Base-by-base conservation (phyloP, 805 yeast species). In the Zygotorulaspora florentina region DNA sequence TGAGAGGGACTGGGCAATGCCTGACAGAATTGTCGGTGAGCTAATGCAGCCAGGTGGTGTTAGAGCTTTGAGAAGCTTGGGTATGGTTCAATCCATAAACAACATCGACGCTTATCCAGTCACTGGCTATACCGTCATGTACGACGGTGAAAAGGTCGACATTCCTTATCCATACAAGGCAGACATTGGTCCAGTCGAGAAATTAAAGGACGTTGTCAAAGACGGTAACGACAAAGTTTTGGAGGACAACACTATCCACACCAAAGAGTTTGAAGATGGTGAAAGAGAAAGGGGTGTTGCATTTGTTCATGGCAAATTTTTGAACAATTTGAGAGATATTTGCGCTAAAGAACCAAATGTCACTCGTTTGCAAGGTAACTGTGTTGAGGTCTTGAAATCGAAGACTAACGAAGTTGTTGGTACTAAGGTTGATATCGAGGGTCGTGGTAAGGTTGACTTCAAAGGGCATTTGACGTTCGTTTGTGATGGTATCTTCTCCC, bases 11-110 rank as follows among this genome's bases (percentile, higher is more conserved):
- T 87, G 96, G 87, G 66, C 79, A 16, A 85, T 80, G 64, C 99
- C 99, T 1, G 96, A 93, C 66, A 76, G 99, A 55, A 93, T 93
- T 46, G 98, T 93, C 27, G 99, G 99, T 34, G 99, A 93, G 65
- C 75, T 93, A 59, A 75, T 93, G 76, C 99, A 93, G 67, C 99
- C 99, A 3, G 90, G 88, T 29, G 99, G 99, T n/a, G 69, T 93
- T 25, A 80, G 84, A 62, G 91, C 96, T 1, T 71, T 93, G 46
- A 73, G 75, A 54, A 83, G 87, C 54, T 70, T 93, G 27, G 98
- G 96, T 4, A 81, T 93, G 88, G 76, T 77, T 15, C 79, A 80
- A 52, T 83, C 70, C 15, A 61, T 66, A 39, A 65, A 65, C 49
- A 56, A 60, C 39, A 66, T 66, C 28, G 90, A 81, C 35, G 96